These are phyloP conservation scores for Viola pubescens DNA, from an alignment of 441 rosid genomes.

Conservation along the genomic window DNA sequence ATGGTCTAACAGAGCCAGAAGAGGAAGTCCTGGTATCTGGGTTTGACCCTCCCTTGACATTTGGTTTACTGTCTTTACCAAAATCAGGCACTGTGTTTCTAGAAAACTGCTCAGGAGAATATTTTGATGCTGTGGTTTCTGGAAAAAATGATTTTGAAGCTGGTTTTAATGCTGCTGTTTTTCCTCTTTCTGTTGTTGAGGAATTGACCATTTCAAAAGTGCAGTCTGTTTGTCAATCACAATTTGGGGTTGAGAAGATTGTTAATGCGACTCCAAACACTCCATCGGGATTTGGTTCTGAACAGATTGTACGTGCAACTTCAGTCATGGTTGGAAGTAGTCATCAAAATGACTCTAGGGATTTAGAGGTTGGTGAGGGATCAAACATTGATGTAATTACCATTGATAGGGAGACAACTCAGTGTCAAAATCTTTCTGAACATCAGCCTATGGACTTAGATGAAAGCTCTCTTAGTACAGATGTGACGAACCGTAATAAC, in stretches of 20 bases:
- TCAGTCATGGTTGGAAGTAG: slow-evolving; percentile 21
- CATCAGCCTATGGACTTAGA: slow-evolving; percentile 18
- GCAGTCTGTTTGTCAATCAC: slow-evolving; percentile 17
- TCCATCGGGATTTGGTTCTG: slow-evolving; percentile 25
- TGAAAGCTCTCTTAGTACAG: slow-evolving; percentile 19
- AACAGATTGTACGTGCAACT: slow-evolving; percentile 27
- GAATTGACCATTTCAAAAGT: slow-evolving; percentile 25
- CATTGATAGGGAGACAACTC: slow-evolving; percentile 20
- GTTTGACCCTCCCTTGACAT: slow-evolving; percentile 17
- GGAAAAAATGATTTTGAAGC: slow-evolving; percentile 25
- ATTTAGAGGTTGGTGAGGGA: slow-evolving; percentile 25
- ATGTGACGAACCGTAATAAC: slow-evolving; percentile 21
- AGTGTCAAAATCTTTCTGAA: slow-evolving; percentile 23
- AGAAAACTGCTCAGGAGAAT: slow-evolving; percentile 21
- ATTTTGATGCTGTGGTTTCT: slow-evolving; percentile 26
- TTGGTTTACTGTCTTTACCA: slow-evolving; percentile 21
- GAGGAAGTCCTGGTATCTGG: slow-evolving; percentile 24
- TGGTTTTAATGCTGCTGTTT: slow-evolving; percentile 24
- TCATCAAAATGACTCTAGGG: slow-evolving; percentile 22
- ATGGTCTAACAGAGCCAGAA: slow-evolving; percentile 22
- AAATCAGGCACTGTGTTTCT: slow-evolving; percentile 16
- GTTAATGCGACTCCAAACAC: slow-evolving; percentile 16
- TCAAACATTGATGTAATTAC: slow-evolving; percentile 21
- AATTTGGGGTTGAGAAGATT: slow-evolving; percentile 29
- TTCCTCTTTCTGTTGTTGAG: slow-evolving; percentile 25